Base-by-base conservation (phyloP, 805 yeast genomes). In the Saccharomyces paradoxus region DNA sequence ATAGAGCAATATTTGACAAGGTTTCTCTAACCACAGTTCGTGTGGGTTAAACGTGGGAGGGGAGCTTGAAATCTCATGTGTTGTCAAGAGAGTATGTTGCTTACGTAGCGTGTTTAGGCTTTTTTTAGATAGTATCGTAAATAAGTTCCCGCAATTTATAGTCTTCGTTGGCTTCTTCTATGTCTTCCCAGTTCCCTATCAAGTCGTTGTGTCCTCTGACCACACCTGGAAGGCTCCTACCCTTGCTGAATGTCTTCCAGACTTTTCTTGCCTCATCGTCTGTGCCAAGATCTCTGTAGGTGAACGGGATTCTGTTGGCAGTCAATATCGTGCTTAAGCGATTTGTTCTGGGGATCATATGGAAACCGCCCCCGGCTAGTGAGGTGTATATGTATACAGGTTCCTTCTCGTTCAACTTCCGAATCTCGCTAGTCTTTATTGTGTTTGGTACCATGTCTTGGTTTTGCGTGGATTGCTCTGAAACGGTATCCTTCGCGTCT, bases 141-240 rank as follows among this genome's bases (percentile, higher is more conserved):
- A 87, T 77, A 48, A 86, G 69, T 53, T 83, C 83, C 52, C 80
- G 73, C 50, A 87, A 79, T 53, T 77, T 78, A 64, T 84, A 86
- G 51, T 83, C 86, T 68, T 90, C 97, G 67, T 89, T 89, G 46
- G 90, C 90, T 49, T 89, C 94, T 53, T 87, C 92, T 54, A 90
- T 80, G 61, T 86, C 95, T 64, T 84, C 82, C 85, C 87, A 87
- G 66, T 89, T 86, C 1, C 96, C 96, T 58, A 90, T 83, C 55
- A 82, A 79, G 60, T 85, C 91, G 62, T 87, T 94, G 28, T 82
- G 83, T 8, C 87, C 89, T 69, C 96, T 80, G 17, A 90, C 90
- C 17, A 90, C 79, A 32, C 91, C 97, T 2, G 97, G 97, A 55
- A 89, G 77, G 1, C 81, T 74, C 60, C 86, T 82, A 3, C 95